Conservation (phyloP, 345 rosid genomes). For the Populus pruinosa region DNA sequence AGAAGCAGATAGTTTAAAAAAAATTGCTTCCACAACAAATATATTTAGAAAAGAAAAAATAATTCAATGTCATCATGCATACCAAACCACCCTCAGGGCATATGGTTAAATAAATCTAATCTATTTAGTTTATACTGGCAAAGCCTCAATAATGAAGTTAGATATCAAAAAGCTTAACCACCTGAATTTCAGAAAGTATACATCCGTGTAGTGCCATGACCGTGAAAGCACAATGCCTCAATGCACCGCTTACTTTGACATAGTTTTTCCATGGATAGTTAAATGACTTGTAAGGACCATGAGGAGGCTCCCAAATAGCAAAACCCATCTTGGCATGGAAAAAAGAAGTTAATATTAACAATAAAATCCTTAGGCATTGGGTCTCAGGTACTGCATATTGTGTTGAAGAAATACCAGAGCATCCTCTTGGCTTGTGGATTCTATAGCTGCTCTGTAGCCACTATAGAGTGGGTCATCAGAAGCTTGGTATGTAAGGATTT, state of each 20-base stretch:
- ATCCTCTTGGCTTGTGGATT: conserved; percentile 90
- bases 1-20: neutral
- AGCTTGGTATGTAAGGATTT: conserved; percentile 83
- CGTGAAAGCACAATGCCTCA: conserved; percentile 93
- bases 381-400: conserved; percentile 1
- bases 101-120: neutral
- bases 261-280: conserved; percentile 89
- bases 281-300: conserved; percentile 75
- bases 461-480: conserved; percentile 82
- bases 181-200: conserved; percentile 96
- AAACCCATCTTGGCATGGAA: conserved; percentile 59
- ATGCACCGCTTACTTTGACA: conserved; percentile 80
- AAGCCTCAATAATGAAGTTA: neutral
- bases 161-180: conserved; percentile 13
- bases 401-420: conserved; percentile 53
- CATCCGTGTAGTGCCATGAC: conserved; percentile 96
- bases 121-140: neutral
- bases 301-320: conserved; percentile 98
- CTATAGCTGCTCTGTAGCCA: conserved; percentile 85
- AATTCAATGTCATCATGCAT: neutral
- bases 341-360: conserved; percentile 13
- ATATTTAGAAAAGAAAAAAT: neutral
- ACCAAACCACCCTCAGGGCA: neutral
- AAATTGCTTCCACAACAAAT: neutral
- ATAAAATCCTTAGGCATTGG: neutral